These are phyloP conservation scores for Penicillium macrosclerotiorum DNA, from an alignment of 495 filamentous ascomycete species.

Conservation along the genomic window DNA sequence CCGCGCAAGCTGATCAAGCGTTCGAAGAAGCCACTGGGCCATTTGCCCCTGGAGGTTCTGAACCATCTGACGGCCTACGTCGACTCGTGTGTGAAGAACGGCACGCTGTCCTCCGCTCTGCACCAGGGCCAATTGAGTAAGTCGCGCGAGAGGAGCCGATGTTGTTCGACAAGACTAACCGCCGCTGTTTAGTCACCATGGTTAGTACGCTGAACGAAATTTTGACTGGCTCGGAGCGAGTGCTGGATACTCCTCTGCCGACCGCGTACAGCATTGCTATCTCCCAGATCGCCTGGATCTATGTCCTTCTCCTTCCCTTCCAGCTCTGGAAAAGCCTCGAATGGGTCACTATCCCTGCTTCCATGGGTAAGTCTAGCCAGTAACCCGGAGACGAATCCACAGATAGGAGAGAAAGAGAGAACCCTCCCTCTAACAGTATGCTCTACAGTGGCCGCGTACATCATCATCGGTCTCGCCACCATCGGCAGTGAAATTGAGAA, in stretches of 20 bases:
- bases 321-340: conserved; percentile 62
- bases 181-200: conserved; percentile 33
- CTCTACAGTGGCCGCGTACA: conserved; percentile 67
- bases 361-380: conserved; percentile 53
- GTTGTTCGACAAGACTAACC: not conserved
- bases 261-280: conserved; percentile 85
- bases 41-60: conserved; percentile 75
- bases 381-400: not conserved
- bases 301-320: conserved; percentile 80
- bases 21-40: conserved; percentile 61
- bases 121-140: conserved; percentile 47
- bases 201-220: conserved; percentile 65
- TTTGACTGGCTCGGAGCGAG: conserved; percentile 70
- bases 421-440: conserved; percentile 2
- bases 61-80: conserved; percentile 67
- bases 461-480: conserved; percentile 84
- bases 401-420: too few species aligned
- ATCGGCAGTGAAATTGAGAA: conserved; percentile 88
- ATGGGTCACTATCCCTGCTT: conserved; percentile 84
- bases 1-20: conserved; percentile 70
- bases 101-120: conserved; percentile 49
- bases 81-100: conserved; percentile 54
- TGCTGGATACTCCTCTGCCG: conserved; percentile 81
- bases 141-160: too few species aligned
- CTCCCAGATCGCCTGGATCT: conserved; percentile 84